These are phyloP conservation scores for Penicillium macrosclerotiorum DNA, from an alignment of 495 filamentous ascomycete species.

Conservation along the genomic window DNA sequence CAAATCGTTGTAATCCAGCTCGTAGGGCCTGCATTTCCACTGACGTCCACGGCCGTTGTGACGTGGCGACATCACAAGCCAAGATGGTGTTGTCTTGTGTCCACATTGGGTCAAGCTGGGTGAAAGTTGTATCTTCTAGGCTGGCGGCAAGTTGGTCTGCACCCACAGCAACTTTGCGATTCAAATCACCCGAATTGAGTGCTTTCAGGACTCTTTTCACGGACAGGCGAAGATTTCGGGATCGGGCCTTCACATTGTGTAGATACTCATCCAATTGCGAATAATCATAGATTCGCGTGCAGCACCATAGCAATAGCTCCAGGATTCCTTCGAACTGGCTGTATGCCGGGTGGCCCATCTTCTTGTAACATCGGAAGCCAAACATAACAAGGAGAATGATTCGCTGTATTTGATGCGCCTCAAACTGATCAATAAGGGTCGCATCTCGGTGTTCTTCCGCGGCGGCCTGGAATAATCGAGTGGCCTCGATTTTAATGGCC, in stretches of 20 bases:
- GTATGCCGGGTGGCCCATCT: not conserved
- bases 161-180: not conserved
- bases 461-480: slow-evolving; percentile 1
- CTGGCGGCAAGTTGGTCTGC: not conserved
- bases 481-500: slow-evolving; percentile 2
- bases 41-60: not conserved
- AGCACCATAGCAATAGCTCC: slow-evolving; percentile 3
- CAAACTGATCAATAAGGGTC: slow-evolving; percentile 8
- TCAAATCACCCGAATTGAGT: not conserved
- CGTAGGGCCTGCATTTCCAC: not conserved
- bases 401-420: slow-evolving; percentile 9
- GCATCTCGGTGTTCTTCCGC: slow-evolving; percentile 1
- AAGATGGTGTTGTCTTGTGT: not conserved
- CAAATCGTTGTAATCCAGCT: not conserved
- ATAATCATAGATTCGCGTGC: not conserved
- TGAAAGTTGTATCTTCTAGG: not conserved
- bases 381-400: slow-evolving; percentile 1
- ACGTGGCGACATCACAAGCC: not conserved
- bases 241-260: not conserved
- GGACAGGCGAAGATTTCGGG: not conserved
- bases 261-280: not conserved
- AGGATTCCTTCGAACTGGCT: not conserved
- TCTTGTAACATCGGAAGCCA: slow-evolving; percentile 4
- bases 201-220: slow-evolving; percentile 1
- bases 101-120: not conserved